Base-by-base conservation (phyloP, 2,329 filamentous ascomycete species). In the Trichoderma citrinoviride region DNA sequence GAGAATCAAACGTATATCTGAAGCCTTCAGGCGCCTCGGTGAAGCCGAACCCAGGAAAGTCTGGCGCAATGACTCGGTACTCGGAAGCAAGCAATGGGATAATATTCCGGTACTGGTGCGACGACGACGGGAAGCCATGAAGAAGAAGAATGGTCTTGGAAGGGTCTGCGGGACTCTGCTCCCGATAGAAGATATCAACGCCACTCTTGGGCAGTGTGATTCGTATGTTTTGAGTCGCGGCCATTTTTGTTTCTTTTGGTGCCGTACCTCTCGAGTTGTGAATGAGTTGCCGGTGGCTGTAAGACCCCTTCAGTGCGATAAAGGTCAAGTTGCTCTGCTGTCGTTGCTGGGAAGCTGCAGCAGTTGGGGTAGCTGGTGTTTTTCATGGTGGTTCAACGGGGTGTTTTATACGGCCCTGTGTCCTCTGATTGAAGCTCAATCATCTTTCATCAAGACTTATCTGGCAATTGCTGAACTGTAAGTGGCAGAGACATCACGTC, bases 111-210 rank as follows among this genome's bases (percentile, higher is more conserved):
- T 61, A 61, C 21, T 61, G 58, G 12, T 61, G 58, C 7, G 58
- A 61, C n/a, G 58, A 61, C 0, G 58, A 53, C n/a, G 58, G 58
- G 58, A 61, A 61, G n/a, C 58, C 58, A 23, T 61, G 58, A 19
- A 61, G 47, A 10, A 61, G 58, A 7, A 61, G 37, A 23, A 61
- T 25, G 5, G 58, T 61, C n/a, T 41, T 61, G 8, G 58, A 61
- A 7, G 47, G 37, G 4, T 53, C 12, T 15, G 46, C 25, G 40
- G 58, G 58, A 44, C 58, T 43, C 25, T 61, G 46, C 5, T 61
- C 58, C 10, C 58, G 58, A 53, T 61, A 61, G n/a, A 61, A 61
- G 2, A 61, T 17, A 23, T 61, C 44, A 7, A 61, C 58, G 37
- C 58, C 58, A 33, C 58, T 53, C 25, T 61, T 53, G 19, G 58